A percentile compares a stretch with the other conserved stretches of the same genome.
These are phyloP conservation scores for Sugiyamaella castrensis DNA, from an alignment of 1,139 yeast genomes.

Conservation along the genomic window DNA sequence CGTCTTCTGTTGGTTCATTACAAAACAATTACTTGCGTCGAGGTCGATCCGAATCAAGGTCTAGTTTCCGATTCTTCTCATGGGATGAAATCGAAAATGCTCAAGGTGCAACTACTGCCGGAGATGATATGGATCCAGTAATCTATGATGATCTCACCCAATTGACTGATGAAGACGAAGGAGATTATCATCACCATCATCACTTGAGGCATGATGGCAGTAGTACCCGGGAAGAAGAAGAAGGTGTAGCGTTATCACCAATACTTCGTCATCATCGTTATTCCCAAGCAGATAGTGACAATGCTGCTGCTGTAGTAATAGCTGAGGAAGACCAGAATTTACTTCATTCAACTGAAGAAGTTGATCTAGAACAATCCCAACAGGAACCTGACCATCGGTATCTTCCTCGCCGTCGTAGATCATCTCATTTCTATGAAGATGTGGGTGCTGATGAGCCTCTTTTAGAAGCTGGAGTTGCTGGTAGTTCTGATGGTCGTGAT, in stretches of 20 bases:
- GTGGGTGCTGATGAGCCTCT: slow-evolving; percentile 18
- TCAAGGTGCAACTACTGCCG: slow-evolving; percentile 76
- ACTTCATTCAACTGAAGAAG: slow-evolving; percentile 5
- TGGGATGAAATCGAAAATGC: slow-evolving; percentile 81
- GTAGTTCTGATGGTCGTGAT: slow-evolving; percentile 11
- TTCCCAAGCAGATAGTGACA: neutral
- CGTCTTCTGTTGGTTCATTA: slow-evolving; percentile 4
- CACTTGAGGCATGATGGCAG: slow-evolving; percentile 31
- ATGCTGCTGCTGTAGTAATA: neutral
- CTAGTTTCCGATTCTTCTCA: slow-evolving; percentile 70
- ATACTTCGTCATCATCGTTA: slow-evolving; percentile 9
- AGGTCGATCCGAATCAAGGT: slow-evolving; percentile 31
- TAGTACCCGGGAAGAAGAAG: slow-evolving; percentile 32
- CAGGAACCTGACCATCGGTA: slow-evolving; percentile 4
- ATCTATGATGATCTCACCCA: slow-evolving; percentile 34
- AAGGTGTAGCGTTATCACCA: slow-evolving; percentile 15
- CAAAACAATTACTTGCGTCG: slow-evolving; percentile 3
- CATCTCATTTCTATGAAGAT: slow-evolving; percentile 21
- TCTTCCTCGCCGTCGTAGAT: slow-evolving; percentile 19
- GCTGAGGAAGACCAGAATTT: slow-evolving; percentile 4
- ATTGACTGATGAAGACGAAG: slow-evolving; percentile 9
- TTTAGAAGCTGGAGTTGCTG: slow-evolving; percentile 13
- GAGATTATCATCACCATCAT: too few relatives aligned
- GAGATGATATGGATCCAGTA: slow-evolving; percentile 53
- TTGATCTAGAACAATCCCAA: neutral